A percentile compares a stretch with the other conserved stretches of the same genome.
Conservation (phyloP, 2,329 filamentous ascomycete species). For the Paecilomyces sp. region DNA sequence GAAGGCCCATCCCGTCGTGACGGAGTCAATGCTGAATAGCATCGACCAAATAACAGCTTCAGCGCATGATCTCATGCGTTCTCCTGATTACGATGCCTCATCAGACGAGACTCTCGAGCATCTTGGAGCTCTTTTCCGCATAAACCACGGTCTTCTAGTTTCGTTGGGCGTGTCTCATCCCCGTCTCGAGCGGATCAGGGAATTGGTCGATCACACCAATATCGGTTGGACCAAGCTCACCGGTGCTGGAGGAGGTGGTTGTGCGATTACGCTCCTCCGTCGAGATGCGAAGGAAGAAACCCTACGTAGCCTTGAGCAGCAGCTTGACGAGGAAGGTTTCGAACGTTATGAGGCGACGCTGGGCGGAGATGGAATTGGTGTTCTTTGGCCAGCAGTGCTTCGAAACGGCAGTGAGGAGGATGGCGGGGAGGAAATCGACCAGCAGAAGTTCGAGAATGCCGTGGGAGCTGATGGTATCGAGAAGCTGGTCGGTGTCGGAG, state of each 20-base stretch:
- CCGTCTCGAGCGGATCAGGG: slow-evolving; percentile 80
- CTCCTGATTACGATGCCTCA: slow-evolving; percentile 61
- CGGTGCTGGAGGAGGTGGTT: slow-evolving; percentile 89
- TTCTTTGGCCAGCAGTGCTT: slow-evolving; percentile 86
- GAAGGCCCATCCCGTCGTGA: slow-evolving; percentile 65
- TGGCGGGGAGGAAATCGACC: slow-evolving; percentile 85
- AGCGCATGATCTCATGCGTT: slow-evolving; percentile 48
- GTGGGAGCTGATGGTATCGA: slow-evolving; percentile 82
- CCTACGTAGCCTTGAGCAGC: slow-evolving; percentile 56
- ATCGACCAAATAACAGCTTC: slow-evolving; percentile 62
- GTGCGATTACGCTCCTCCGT: slow-evolving; percentile 83
- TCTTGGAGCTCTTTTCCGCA: slow-evolving; percentile 79
- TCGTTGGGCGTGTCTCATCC: slow-evolving; percentile 92
- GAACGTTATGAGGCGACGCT: slow-evolving; percentile 81
- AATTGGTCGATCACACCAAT: slow-evolving; percentile 79
- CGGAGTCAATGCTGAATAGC: slow-evolving; percentile 72
- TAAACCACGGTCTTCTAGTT: slow-evolving; percentile 91
- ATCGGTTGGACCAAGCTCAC: slow-evolving; percentile 98
- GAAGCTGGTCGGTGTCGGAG: slow-evolving; percentile 71
- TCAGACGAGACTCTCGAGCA: slow-evolving; percentile 59
- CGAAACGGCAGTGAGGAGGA: slow-evolving; percentile 76
- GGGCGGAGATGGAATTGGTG: slow-evolving; percentile 87
- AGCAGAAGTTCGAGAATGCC: slow-evolving; percentile 79
- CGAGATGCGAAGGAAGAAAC: slow-evolving; percentile 53
- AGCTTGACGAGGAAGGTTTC: slow-evolving; percentile 66